phyloP scores from a whole-genome alignment of 768 basidiomycete genomes.

The Mycena vulgaris region DNA sequence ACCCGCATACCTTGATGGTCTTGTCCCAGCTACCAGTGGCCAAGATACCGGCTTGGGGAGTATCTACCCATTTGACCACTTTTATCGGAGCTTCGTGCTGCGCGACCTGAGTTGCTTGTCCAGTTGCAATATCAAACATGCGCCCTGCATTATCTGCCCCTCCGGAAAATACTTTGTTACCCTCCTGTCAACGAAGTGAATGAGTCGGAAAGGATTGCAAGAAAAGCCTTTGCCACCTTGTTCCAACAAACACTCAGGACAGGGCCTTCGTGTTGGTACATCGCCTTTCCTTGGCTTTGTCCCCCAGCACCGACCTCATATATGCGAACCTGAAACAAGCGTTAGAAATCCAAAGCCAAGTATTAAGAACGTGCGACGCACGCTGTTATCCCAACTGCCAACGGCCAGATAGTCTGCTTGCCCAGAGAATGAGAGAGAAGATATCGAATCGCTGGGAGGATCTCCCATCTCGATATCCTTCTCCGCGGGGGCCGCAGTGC shows the following conservation, averaged over 20 bases:
- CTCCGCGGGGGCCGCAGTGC: slow-evolving; percentile 63
- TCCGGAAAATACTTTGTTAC: slow-evolving; percentile 91
- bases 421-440: slow-evolving; percentile 86
- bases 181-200: slow-evolving; percentile 69
- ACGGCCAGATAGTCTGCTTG: slow-evolving; percentile 93
- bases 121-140: slow-evolving; percentile 91
- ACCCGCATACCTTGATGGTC: slow-evolving; percentile 82
- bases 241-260: slow-evolving; percentile 93
- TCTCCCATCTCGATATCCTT: slow-evolving; percentile 89
- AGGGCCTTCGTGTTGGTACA: slow-evolving; percentile 93
- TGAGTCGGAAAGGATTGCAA: slow-evolving; percentile 15
- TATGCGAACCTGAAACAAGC: slow-evolving; percentile 78
- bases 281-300: slow-evolving; percentile 90
- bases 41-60: slow-evolving; percentile 80
- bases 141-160: slow-evolving; percentile 97
- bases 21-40: slow-evolving; percentile 99
- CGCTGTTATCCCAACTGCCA: slow-evolving; percentile 95
- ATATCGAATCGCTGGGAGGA: slow-evolving; percentile 90
- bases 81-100: slow-evolving; percentile 93
- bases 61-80: slow-evolving; percentile 86
- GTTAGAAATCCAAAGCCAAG: slow-evolving; percentile 28
- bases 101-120: slow-evolving; percentile 86
- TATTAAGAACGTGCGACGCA: slow-evolving; percentile 51
- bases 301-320: slow-evolving; percentile 90
- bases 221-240: slow-evolving; percentile 68